Base-by-base conservation (phyloP, 208 protist genomes). In the Trypanosoma avium region DNA sequence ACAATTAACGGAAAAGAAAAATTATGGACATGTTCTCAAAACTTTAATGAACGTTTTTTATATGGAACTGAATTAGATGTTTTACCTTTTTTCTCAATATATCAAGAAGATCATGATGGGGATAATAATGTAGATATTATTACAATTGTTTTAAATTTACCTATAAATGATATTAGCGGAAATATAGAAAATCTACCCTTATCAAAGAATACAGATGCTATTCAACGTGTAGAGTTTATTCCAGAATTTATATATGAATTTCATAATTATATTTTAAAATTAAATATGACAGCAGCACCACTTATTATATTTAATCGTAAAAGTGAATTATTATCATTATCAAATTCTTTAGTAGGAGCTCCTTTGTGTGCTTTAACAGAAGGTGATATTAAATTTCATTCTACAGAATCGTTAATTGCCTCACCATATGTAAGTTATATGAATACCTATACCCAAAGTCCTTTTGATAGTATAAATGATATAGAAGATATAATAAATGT, bases 221-320 rank as follows among this genome's bases (percentile, higher is more conserved):
- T 92, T 46, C 30, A 73, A 19, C 63, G 73, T 36, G 69, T 89
- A 5, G 66, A 57, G 19, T 89, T 95, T 61, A 61, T 95, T 4
- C 88, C 88, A 0, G 84, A 90, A 73, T 90, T 95, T 43, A 32
- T 69, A n/a, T 94, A 92, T 73, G 33, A 61, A 30, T 70, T 91
- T 56, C 53, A 70, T 26, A 54, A 82, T 57, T 61, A 72, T 22
- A 55, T 77, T 6, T 13, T 84, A 12, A 78, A 65, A 58, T n/a
- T 92, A 9, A 75, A 85, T 33, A 82, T 89, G 82, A 89, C 83
- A 17, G 79, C 81, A 0, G 88, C 81, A 4, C 79, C 88, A 19
- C 79, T 91, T 26, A 53, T 94, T 56, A 59, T 43, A 5, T 94
- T 77, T 60, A 21, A 59, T 9, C 63, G 70, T 12, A 8, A 33